Evolutionary conservation across 331 rosid species (phyloP).

Genomic region (Quercus phellos): DNA sequence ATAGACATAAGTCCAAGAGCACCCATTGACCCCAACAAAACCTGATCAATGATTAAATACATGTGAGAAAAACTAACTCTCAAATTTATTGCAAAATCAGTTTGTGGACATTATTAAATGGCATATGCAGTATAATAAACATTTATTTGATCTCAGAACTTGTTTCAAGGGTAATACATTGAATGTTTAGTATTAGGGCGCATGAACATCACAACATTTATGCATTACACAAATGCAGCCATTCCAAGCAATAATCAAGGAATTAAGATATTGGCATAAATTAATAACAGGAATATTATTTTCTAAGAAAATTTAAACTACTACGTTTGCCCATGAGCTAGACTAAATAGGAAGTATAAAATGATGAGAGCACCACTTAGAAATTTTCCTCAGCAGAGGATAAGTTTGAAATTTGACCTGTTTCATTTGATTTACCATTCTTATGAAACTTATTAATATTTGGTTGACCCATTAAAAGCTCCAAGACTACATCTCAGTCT

Average conservation of each 20-base stretch:
- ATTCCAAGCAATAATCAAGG: background rate
- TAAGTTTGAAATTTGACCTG: background rate
- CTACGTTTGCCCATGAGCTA: background rate
- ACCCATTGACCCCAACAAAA: constrained; percentile 79
- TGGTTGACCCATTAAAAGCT: background rate
- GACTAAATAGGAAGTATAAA: background rate
- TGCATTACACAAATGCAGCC: background rate
- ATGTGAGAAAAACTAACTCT: constrained; percentile 22
- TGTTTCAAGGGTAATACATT: background rate
- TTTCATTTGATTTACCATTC: background rate
- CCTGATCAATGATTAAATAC: constrained; percentile 47
- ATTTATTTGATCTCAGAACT: background rate
- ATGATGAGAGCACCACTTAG: background rate
- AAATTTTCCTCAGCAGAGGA: background rate
- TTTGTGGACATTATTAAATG: background rate
- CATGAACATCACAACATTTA: background rate
- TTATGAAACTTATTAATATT: background rate
- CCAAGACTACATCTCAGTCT: no score
- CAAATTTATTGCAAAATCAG: background rate
- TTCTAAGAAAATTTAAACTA: background rate
- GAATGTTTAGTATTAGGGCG: background rate
- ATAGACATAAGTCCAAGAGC: constrained; percentile 88
- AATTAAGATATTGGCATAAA: background rate
- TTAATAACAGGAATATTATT: background rate
- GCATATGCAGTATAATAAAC: background rate